Conservation (phyloP, 305 asterid genomes). For the Solanum hybrid region DNA sequence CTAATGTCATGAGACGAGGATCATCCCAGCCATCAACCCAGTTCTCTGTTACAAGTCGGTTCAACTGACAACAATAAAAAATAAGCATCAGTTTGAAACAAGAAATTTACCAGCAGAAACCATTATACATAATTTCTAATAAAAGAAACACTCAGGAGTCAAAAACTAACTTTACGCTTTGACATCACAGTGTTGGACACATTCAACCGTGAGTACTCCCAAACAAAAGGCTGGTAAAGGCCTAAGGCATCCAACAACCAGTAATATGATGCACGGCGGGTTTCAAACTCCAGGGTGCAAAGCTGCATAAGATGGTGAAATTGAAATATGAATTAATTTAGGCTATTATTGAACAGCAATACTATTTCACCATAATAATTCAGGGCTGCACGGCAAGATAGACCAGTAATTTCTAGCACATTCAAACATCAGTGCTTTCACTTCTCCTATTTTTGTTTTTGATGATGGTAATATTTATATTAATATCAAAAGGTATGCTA, state of each 20-base stretch:
- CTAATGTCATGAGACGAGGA: slow-evolving; percentile 93
- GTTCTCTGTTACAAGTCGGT: slow-evolving; percentile 80
- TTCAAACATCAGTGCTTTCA: not conserved
- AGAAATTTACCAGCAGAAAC: not conserved
- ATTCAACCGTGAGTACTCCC: slow-evolving; percentile 85
- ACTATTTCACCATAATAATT: not conserved
- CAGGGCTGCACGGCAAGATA: not conserved
- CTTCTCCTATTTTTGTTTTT: not conserved
- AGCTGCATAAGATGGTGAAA: slow-evolving; percentile 29
- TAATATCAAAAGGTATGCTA: not conserved
- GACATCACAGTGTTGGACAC: slow-evolving; percentile 84
- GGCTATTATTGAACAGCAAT: not conserved
- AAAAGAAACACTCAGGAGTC: not conserved
- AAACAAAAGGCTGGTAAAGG: slow-evolving; percentile 78
- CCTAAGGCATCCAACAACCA: slow-evolving; percentile 70
- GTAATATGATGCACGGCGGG: slow-evolving; percentile 87
- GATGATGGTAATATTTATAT: not conserved
- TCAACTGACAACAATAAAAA: slow-evolving; percentile 35
- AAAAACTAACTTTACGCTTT: slow-evolving; percentile 63
- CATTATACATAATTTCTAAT: not conserved
- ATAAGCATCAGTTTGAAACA: not conserved
- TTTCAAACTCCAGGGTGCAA: slow-evolving; percentile 90
- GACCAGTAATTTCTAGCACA: not conserved
- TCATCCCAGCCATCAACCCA: slow-evolving; percentile 97
- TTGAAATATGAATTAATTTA: not conserved